Evolutionary conservation across 192 early-diverging fungal genomes (phyloP).

Genomic region (Coemansia sp.): DNA sequence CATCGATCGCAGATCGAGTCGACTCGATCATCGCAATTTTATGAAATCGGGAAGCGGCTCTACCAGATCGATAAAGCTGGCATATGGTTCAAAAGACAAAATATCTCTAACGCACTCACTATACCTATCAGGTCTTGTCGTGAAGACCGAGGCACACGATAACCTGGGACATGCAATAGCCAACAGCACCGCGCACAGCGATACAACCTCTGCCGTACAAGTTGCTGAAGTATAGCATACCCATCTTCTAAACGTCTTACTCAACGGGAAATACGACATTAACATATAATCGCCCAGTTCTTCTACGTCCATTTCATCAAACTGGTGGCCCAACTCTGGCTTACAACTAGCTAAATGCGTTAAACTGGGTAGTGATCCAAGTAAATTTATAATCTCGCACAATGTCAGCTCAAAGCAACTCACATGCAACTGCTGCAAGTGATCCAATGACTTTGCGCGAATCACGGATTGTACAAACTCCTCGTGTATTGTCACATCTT

Average conservation of each 20-base stretch:
- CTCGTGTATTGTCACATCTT: conserved; percentile 8
- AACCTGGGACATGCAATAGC: conserved; percentile 21
- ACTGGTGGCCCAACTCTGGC: neutral
- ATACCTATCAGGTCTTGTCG: neutral
- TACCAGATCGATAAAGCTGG: neutral
- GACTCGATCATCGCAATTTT: neutral
- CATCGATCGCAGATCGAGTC: neutral
- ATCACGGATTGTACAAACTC: neutral
- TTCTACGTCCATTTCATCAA: neutral
- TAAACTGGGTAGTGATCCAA: neutral
- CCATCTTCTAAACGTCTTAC: neutral
- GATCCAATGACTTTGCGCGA: neutral
- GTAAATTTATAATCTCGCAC: conserved; percentile 3
- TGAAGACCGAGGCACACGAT: neutral
- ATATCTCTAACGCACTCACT: conserved; percentile 3
- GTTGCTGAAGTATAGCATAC: neutral
- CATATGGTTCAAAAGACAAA: neutral
- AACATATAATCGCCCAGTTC: conserved; percentile 1
- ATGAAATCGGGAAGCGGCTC: neutral
- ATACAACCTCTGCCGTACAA: neutral
- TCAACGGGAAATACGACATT: conserved; percentile 2
- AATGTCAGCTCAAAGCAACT: neutral
- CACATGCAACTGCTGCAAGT: neutral
- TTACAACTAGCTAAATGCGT: too few species aligned
- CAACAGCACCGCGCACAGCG: conserved; percentile 21